phyloP scores from a whole-genome alignment of 176 grass and related monocot genomes.

The Chloris gayana region DNA sequence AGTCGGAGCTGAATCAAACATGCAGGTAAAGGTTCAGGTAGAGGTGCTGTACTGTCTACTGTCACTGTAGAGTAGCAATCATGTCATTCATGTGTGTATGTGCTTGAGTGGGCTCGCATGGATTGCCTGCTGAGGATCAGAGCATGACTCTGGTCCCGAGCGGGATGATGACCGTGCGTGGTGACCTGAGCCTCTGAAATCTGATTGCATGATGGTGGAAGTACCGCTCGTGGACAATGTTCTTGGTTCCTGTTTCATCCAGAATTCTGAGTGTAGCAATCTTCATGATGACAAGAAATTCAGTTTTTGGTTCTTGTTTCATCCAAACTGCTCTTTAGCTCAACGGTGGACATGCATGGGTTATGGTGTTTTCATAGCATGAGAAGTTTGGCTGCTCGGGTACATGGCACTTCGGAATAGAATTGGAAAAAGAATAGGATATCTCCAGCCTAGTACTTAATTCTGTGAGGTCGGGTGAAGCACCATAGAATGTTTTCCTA shows the following conservation, averaged over 20 bases:
- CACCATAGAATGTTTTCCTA: slow-evolving; percentile 76
- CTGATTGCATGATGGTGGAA: background rate
- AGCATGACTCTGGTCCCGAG: background rate
- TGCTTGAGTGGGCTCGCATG: background rate
- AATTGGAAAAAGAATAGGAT: slow-evolving; percentile 67
- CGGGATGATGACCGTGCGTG: background rate
- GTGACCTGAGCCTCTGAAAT: background rate
- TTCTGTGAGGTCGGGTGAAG: slow-evolving; percentile 57
- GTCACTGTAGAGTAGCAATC: background rate
- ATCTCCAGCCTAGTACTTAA: slow-evolving; percentile 15
- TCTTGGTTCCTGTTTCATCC: too few species aligned
- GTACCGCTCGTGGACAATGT: background rate
- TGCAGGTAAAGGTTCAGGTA: background rate
- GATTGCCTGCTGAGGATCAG: background rate
- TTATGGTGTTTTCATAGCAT: slow-evolving; percentile 71
- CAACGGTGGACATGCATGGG: slow-evolving; percentile 83
- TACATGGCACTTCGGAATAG: slow-evolving; percentile 56
- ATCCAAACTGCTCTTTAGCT: slow-evolving; percentile 56
- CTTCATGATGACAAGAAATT: background rate
- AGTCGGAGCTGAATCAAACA: background rate
- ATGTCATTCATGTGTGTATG: background rate
- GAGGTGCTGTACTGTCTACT: background rate
- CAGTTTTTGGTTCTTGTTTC: background rate
- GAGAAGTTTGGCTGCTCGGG: slow-evolving; percentile 64
- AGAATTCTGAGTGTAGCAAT: background rate